A percentile compares a stretch with the other conserved stretches of the same genome.
Evolutionary conservation across 2,329 filamentous ascomycete genomes (phyloP).

Genomic region (Claviceps fusiformis): DNA sequence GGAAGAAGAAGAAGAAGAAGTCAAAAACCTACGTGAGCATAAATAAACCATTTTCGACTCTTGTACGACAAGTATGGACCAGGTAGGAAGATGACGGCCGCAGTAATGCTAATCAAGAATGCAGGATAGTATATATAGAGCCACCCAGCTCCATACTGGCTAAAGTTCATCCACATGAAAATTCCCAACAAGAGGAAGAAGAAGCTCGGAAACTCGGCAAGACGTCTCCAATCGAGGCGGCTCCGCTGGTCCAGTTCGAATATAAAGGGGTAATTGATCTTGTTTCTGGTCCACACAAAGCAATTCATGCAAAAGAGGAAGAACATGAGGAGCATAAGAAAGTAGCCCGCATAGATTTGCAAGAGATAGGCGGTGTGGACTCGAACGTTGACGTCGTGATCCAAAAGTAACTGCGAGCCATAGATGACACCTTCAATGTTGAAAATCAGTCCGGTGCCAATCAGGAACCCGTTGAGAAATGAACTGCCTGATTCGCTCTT

Average conservation of each 20-base stretch:
- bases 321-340: constrained; percentile 68
- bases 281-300: constrained; percentile 65
- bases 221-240: constrained; percentile 77
- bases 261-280: constrained; percentile 92
- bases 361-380: constrained; percentile 54
- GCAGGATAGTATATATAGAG: constrained; percentile 83
- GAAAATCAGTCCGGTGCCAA: constrained; percentile 56
- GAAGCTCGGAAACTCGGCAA: constrained; percentile 75
- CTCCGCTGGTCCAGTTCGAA: constrained; percentile 90
- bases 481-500: constrained; percentile 42
- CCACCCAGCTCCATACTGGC: constrained; percentile 45
- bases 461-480: constrained; percentile 49
- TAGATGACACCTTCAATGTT: constrained; percentile 51
- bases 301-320: constrained; percentile 78
- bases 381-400: constrained; percentile 32
- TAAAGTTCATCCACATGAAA: constrained; percentile 83
- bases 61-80: constrained; percentile 59
- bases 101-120: constrained; percentile 56
- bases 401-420: constrained; percentile 38
- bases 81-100: constrained; percentile 62
- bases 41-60: constrained; percentile 73
- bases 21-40: constrained; percentile 58
- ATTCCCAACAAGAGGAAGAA: constrained; percentile 68
- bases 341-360: constrained; percentile 89
- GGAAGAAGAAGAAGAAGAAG: not conserved